A percentile compares a stretch with the other conserved stretches of the same genome.
phyloP scores from a whole-genome alignment of 1,139 yeast genomes.

The Hansenula sp. region DNA sequence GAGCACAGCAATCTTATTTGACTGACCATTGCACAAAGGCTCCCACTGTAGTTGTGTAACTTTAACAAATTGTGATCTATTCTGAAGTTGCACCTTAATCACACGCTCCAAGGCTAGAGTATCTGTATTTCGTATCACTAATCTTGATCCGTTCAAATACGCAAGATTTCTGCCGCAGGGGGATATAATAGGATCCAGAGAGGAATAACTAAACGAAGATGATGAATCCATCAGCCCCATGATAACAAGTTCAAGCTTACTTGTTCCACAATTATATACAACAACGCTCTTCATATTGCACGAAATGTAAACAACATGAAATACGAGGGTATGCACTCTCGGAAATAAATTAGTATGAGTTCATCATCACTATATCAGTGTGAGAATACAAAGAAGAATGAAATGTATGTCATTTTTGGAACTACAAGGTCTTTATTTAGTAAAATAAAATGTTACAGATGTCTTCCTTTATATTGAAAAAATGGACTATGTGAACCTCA shows the following conservation, averaged over 20 bases:
- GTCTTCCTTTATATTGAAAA: too few species aligned
- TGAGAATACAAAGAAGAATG: too few species aligned
- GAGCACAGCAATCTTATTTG: conserved; percentile 12
- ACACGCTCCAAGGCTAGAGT: conserved; percentile 7
- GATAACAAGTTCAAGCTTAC: too few species aligned
- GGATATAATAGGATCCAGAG: conserved; percentile 9
- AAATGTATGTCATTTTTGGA: too few species aligned
- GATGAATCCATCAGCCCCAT: conserved; percentile 9
- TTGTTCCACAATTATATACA: too few species aligned
- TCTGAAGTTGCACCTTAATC: conserved; percentile 4
- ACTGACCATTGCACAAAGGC: conserved; percentile 4
- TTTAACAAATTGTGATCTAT: conserved; percentile 3
- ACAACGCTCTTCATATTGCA: too few species aligned
- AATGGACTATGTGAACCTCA: too few species aligned
- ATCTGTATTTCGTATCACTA: conserved; percentile 12
- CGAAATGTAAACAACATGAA: background rate
- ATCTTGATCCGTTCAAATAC: conserved; percentile 8
- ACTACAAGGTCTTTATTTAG: too few species aligned
- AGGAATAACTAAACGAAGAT: conserved; percentile 11
- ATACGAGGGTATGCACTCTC: too few species aligned
- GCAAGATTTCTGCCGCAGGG: conserved; percentile 16
- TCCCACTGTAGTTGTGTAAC: conserved; percentile 17
- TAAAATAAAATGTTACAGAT: too few species aligned
- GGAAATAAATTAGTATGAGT: too few species aligned
- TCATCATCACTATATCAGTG: too few species aligned